Conservation (phyloP, 495 filamentous ascomycete genomes). For the Melanomma pulvis-pyrius region DNA sequence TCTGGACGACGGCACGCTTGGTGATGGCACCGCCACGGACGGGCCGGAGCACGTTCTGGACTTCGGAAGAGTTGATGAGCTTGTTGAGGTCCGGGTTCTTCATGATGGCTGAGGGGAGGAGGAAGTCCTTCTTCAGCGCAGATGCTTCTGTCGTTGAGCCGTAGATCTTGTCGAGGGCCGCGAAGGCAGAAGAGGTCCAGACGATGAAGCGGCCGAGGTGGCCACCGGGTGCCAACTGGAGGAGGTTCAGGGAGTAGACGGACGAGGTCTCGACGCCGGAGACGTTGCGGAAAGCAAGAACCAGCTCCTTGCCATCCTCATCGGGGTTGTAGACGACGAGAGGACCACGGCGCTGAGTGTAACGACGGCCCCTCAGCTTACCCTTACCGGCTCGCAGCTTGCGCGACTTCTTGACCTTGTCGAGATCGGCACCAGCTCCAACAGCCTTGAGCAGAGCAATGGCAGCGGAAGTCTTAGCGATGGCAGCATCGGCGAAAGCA, state of each 20-base stretch:
- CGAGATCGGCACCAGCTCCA: slow-evolving; percentile 85
- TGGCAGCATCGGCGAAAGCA: slow-evolving; percentile 72
- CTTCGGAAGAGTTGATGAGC: slow-evolving; percentile 98
- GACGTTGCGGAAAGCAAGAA: slow-evolving; percentile 95
- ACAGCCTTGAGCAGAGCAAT: slow-evolving; percentile 82
- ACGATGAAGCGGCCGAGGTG: slow-evolving; percentile 98
- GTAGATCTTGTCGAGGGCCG: slow-evolving; percentile 94
- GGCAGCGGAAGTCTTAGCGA: slow-evolving; percentile 88
- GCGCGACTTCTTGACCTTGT: slow-evolving; percentile 89
- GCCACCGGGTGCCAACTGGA: slow-evolving; percentile 97
- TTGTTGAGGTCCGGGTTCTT: slow-evolving; percentile 90
- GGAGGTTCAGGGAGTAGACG: slow-evolving; percentile 94
- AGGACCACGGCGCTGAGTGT: slow-evolving; percentile 95
- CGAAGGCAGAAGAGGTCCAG: slow-evolving; percentile 97
- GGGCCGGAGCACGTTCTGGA: slow-evolving; percentile 87
- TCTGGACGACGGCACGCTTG: slow-evolving; percentile 89
- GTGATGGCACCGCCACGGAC: slow-evolving; percentile 86
- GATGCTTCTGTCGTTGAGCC: slow-evolving; percentile 82
- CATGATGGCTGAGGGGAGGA: slow-evolving; percentile 85
- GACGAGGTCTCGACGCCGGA: slow-evolving; percentile 96
- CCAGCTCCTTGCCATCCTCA: slow-evolving; percentile 87
- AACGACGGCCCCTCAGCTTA: slow-evolving; percentile 90
- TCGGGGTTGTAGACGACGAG: slow-evolving; percentile 95
- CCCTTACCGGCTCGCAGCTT: slow-evolving; percentile 98
- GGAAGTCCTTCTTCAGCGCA: slow-evolving; percentile 96